These are phyloP conservation scores for Exsudoporus floridanus DNA, from an alignment of 1,284 basidiomycete genomes.

Conservation along the genomic window DNA sequence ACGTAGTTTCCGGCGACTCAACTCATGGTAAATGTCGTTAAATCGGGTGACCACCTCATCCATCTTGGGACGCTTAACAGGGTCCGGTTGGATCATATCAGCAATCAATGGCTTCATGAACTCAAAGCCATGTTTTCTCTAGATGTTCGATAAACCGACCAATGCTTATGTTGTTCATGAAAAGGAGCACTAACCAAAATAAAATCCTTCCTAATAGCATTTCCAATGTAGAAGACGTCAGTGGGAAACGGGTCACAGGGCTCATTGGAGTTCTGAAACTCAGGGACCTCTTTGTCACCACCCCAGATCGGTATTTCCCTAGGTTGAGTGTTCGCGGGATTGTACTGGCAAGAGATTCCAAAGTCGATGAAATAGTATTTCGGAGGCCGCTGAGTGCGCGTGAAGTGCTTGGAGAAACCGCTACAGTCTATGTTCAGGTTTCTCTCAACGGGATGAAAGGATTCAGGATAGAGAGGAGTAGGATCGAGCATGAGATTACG, in stretches of 20 bases:
- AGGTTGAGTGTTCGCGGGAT: not conserved
- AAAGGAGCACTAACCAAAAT: not conserved
- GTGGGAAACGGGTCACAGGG: conserved; percentile 12
- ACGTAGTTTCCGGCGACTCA: conserved; percentile 9
- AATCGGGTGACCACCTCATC: conserved; percentile 17
- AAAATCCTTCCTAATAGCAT: conserved; percentile 10
- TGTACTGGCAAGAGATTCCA: not conserved
- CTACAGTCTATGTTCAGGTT: conserved; percentile 3
- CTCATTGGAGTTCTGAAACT: conserved; percentile 13
- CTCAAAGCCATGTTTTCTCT: conserved; percentile 21
- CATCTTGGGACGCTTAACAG: conserved; percentile 24
- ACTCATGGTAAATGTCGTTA: not conserved
- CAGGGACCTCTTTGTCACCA: conserved; percentile 2
- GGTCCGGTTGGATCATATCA: conserved; percentile 29
- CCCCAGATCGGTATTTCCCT: conserved; percentile 16
- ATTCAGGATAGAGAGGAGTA: conserved; percentile 23
- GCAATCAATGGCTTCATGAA: conserved; percentile 28
- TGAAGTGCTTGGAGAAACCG: conserved; percentile 2
- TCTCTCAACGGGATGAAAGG: conserved; percentile 6
- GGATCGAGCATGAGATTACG: conserved; percentile 44
- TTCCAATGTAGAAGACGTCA: conserved; percentile 27
- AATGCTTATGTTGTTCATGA: no score
- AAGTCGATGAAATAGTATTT: conserved; percentile 10
- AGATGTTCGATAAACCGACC: no score
- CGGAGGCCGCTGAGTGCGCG: conserved; percentile 18